Evolutionary conservation across 1,284 basidiomycete species (phyloP).

Genomic region (Ceratobasidium sp.): DNA sequence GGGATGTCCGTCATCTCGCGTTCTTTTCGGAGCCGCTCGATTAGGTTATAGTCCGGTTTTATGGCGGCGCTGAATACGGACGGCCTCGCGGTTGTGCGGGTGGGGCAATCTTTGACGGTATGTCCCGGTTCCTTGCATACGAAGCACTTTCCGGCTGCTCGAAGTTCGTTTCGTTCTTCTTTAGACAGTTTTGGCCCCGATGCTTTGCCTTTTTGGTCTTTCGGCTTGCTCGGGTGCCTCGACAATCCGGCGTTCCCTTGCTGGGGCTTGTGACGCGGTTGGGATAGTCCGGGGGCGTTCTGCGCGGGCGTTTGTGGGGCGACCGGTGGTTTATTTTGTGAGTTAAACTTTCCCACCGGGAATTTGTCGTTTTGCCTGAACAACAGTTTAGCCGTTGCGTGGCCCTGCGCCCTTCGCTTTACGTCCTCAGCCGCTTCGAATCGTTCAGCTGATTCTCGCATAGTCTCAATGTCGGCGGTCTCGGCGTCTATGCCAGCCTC

Average conservation of each 20-base stretch:
- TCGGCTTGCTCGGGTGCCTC: background rate
- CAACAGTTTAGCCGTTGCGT: no score
- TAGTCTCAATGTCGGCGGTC: background rate
- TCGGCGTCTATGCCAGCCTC: slow-evolving; percentile 32
- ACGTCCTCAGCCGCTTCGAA: slow-evolving; percentile 2
- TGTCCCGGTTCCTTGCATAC: slow-evolving; percentile 39
- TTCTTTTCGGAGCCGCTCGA: slow-evolving; percentile 10
- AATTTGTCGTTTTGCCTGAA: no score
- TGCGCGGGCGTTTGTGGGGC: background rate
- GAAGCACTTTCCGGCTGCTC: slow-evolving; percentile 44
- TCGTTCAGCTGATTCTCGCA: slow-evolving; percentile 35
- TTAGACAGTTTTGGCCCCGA: background rate
- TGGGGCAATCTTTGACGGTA: slow-evolving; percentile 43
- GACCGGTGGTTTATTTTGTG: no score
- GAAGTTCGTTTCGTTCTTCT: slow-evolving; percentile 30
- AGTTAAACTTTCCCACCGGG: no score
- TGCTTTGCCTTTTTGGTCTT: background rate
- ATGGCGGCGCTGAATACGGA: background rate
- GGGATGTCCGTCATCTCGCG: background rate
- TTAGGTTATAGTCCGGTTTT: background rate
- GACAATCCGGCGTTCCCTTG: background rate
- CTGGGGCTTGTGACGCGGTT: no score
- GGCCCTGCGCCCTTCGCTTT: background rate
- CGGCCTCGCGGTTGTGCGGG: slow-evolving; percentile 2
- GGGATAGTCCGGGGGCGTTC: background rate